Evolutionary conservation across 495 filamentous ascomycete genomes (phyloP), one percentile per base, ranked within the genome.

Genomic region (Lichenothelia convexa): DNA sequence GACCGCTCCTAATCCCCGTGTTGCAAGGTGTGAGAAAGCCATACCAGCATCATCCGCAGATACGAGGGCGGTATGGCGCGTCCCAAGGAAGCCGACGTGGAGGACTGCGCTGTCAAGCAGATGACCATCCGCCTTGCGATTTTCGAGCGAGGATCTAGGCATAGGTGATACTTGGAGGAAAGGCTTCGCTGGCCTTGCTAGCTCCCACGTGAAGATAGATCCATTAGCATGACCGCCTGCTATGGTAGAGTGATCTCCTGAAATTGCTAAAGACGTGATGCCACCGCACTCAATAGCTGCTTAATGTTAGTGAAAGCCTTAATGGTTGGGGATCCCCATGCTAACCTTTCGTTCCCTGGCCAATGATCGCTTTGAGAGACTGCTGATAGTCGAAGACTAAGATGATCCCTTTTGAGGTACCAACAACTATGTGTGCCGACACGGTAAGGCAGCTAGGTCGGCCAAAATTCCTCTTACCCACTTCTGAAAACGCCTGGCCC

Each of bases 301-400:
- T 31, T 15, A 27, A 24, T 13, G 2, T 30, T 35, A 35, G 36
- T 4, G 45, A 61, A 37, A 62, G 45, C 15, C 45, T 13, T 21
- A 16, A 41, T 4, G 4, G 17, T 19, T 15, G 19, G 8, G 6
- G 42, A 18, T n/a, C 30, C 19, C 12, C 18, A 12, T 15, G 38
- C 67, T 32, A 60, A 82, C 83, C 85, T 69, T 87, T 91, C 16
- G 87, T 94, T 26, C 86, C 84, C n/a, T 74, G 75, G 11, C 89
- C 89, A 47, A 99, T 80, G 35, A 94, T 87, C 44, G 77, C 72
- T 59, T 91, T 92, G 39, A 95, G 60, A 45, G 73, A 92, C 55
- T 99, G 89, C 51, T 87, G 79, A 55, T 93, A 95, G 57, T 99
- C 91, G 60, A 95, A 95, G 30, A 93, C 71, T 50, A 99, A 60